These are phyloP conservation scores for Diversispora eburnea DNA, from an alignment of 192 early-diverging fungal species.

Conservation along the genomic window DNA sequence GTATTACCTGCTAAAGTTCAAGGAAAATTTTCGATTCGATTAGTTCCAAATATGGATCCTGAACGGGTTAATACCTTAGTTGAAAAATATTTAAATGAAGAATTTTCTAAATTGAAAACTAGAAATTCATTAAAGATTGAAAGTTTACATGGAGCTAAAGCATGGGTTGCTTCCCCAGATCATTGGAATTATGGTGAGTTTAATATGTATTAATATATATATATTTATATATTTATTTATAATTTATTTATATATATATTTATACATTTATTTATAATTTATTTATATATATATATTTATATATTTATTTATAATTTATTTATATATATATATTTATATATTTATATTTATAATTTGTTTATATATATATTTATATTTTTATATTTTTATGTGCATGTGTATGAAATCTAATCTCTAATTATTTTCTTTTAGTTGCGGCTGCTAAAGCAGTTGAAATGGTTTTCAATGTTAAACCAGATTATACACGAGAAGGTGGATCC, in stretches of 20 bases:
- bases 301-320: too few relatives aligned
- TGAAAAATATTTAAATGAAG: conserved; percentile 65
- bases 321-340: too few relatives aligned
- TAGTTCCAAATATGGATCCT: conserved; percentile 91
- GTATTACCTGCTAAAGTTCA: conserved; percentile 93
- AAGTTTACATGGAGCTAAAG: conserved; percentile 79
- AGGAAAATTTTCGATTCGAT: conserved; percentile 98
- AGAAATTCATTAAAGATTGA: conserved; percentile 80
- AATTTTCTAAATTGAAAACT: conserved; percentile 86
- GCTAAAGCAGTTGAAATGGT: conserved; percentile 87
- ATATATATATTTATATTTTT: too few relatives aligned
- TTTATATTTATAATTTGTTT: too few relatives aligned
- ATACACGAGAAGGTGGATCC: conserved; percentile 96
- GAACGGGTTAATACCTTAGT: conserved; percentile 74
- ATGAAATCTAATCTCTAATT: neutral
- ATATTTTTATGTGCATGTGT: too few relatives aligned
- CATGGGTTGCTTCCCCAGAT: conserved; percentile 88
- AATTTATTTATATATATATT: conserved; percentile 11
- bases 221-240: neutral
- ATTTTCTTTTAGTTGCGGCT: conserved; percentile 63
- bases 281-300: too few relatives aligned
- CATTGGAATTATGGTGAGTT: conserved; percentile 84
- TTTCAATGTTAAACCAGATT: conserved; percentile 89
- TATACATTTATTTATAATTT: neutral
- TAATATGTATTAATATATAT: too few relatives aligned